phyloP scores from a whole-genome alignment of 2,329 filamentous ascomycete species.

The Ophiostoma quercus region DNA sequence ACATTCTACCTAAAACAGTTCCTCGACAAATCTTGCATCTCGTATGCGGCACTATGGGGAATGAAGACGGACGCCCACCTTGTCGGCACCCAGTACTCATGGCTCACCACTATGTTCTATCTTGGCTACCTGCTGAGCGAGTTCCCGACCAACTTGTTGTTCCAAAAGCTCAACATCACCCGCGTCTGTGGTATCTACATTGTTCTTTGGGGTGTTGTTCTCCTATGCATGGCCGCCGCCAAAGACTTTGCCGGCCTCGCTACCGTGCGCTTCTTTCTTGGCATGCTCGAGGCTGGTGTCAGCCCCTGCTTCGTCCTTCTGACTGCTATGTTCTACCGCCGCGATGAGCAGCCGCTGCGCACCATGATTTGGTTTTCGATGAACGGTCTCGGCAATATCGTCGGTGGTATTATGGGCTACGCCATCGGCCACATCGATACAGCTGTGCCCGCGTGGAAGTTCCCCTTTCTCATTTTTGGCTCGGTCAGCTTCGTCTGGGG shows the following conservation, averaged over 20 bases:
- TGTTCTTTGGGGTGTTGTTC: neutral
- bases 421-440: neutral
- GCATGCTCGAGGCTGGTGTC: neutral
- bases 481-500: neutral
- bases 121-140: neutral
- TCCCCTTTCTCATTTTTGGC: neutral
- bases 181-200: neutral
- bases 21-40: neutral
- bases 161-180: neutral
- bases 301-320: neutral
- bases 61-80: neutral
- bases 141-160: neutral
- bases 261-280: neutral
- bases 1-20: neutral
- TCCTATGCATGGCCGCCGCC: neutral
- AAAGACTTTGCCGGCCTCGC: neutral
- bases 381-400: neutral
- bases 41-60: neutral
- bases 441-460: neutral
- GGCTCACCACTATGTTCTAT: neutral
- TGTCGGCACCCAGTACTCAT: neutral
- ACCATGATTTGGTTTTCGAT: neutral
- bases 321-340: neutral
- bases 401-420: neutral
- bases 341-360: slow-evolving; percentile 1